A percentile compares a stretch with the other conserved stretches of the same genome.
These are phyloP conservation scores for Sarocladium strictum DNA, from an alignment of 2,329 filamentous ascomycete genomes.

Conservation along the genomic window DNA sequence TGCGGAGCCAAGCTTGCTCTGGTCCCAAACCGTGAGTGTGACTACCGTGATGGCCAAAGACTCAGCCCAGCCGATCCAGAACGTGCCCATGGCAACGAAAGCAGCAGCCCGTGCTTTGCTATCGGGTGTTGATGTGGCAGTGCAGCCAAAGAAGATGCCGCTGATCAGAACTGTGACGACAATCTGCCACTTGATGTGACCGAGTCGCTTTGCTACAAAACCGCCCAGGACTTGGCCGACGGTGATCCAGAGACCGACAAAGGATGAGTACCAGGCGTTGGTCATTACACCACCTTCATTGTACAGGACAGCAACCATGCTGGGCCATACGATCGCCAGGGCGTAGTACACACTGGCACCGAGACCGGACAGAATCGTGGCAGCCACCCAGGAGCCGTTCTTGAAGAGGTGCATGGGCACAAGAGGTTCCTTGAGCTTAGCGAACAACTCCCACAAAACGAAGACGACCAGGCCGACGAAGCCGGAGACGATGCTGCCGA, in stretches of 20 bases:
- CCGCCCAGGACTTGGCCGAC: slow-evolving; percentile 21
- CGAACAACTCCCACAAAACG: slow-evolving; percentile 20
- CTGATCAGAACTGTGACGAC: slow-evolving; percentile 21
- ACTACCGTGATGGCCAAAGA: slow-evolving; percentile 27
- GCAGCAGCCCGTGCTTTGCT: slow-evolving; percentile 20
- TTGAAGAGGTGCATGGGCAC: slow-evolving; percentile 29
- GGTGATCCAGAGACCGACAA: slow-evolving; percentile 23
- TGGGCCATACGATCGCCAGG: slow-evolving; percentile 30
- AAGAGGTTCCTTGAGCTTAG: slow-evolving; percentile 26
- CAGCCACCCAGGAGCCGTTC: slow-evolving; percentile 25
- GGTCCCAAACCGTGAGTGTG: slow-evolving; percentile 26
- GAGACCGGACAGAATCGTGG: slow-evolving; percentile 24
- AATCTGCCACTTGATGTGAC: slow-evolving; percentile 26
- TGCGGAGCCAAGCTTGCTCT: slow-evolving; percentile 28
- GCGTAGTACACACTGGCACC: slow-evolving; percentile 32
- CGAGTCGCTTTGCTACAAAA: slow-evolving; percentile 19
- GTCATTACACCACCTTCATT: slow-evolving; percentile 18
- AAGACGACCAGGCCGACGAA: slow-evolving; percentile 18
- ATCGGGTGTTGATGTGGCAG: slow-evolving; percentile 22
- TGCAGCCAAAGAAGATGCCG: slow-evolving; percentile 23
- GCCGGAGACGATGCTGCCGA: slow-evolving; percentile 24
- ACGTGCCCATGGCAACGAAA: slow-evolving; percentile 24
- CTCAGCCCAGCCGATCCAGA: slow-evolving; percentile 30
- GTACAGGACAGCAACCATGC: slow-evolving; percentile 27
- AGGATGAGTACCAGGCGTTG: slow-evolving; percentile 20